These are phyloP conservation scores for Marchantia paleacea DNA, from an alignment of 225 moss, liverwort and hornwort species.

Conservation along the genomic window DNA sequence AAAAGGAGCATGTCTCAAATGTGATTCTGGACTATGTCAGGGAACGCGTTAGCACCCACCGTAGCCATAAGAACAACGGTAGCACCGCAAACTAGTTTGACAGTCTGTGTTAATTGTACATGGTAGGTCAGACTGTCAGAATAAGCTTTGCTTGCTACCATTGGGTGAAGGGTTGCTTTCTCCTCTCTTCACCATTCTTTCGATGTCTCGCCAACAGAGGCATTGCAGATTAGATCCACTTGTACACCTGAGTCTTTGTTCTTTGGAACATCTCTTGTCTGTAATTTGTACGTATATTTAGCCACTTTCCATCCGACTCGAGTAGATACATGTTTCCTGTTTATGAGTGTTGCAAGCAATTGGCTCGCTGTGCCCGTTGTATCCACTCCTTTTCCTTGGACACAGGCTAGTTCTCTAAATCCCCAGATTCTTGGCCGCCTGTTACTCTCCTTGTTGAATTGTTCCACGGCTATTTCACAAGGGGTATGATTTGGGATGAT, in stretches of 20 bases:
- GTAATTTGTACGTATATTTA: neutral
- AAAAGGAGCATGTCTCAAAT: neutral
- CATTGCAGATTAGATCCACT: neutral
- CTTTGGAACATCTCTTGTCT: neutral
- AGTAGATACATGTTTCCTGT: neutral
- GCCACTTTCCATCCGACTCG: neutral
- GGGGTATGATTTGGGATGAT: neutral
- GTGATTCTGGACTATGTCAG: neutral
- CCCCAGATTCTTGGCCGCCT: neutral
- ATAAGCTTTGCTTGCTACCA: neutral
- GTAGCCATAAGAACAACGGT: neutral
- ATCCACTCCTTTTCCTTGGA: neutral
- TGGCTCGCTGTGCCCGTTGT: neutral
- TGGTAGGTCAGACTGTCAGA: neutral
- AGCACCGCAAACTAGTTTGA: conserved; percentile 2
- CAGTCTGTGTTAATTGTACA: neutral
- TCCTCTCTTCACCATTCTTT: neutral
- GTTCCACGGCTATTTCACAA: conserved; percentile 1
- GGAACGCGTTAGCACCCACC: neutral
- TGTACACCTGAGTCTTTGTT: too few relatives aligned
- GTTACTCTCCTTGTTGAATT: neutral
- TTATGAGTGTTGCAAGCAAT: neutral
- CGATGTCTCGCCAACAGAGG: neutral
- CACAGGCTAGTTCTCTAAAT: neutral
- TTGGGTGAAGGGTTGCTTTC: neutral